These are phyloP conservation scores for Phytophthora podocarpi DNA, from an alignment of 352 stramenopile species.

Conservation along the genomic window DNA sequence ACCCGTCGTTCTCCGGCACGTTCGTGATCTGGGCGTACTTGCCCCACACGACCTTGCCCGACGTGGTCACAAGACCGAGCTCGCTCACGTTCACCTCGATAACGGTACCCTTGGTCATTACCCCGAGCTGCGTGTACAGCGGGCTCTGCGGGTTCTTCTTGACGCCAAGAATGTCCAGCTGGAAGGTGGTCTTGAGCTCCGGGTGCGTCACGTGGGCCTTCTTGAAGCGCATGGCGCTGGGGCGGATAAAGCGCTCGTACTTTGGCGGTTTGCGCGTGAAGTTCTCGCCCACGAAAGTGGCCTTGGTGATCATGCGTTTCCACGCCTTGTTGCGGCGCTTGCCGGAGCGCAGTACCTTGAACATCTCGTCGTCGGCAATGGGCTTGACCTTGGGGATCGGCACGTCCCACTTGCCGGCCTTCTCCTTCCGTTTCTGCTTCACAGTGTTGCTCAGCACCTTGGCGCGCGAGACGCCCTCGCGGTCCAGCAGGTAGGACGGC, in stretches of 20 bases:
- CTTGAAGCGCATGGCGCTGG: constrained; percentile 99
- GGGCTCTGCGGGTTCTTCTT: constrained; percentile 99
- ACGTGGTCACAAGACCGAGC: constrained; percentile 98
- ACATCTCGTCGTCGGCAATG: constrained; percentile 99
- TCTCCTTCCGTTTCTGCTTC: constrained; percentile 99
- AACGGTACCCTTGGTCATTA: constrained; percentile 99
- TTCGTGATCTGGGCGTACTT: constrained; percentile 99
- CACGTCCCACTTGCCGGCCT: constrained; percentile 99
- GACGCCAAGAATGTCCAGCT: constrained; percentile 99
- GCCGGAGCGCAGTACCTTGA: constrained; percentile 98
- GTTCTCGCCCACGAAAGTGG: constrained; percentile 99
- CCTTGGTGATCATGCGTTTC: constrained; percentile 92
- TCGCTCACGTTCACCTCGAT: constrained; percentile 99
- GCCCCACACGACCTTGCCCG: constrained; percentile 99
- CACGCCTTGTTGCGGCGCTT: constrained; percentile 95
- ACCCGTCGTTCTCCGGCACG: constrained; percentile 99
- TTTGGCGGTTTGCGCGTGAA: constrained; percentile 99
- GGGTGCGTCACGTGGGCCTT: constrained; percentile 99
- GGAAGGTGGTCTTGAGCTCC: constrained; percentile 99
- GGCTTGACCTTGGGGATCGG: constrained; percentile 98
- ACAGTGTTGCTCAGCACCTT: constrained; percentile 99
- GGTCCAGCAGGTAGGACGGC: constrained; percentile 99
- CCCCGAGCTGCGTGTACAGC: constrained; percentile 98
- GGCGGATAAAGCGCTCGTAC: constrained; percentile 99
- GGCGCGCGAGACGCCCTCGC: constrained; percentile 97